Conservation (phyloP, 1,284 basidiomycete species). For the Boletellus deceptivus region DNA sequence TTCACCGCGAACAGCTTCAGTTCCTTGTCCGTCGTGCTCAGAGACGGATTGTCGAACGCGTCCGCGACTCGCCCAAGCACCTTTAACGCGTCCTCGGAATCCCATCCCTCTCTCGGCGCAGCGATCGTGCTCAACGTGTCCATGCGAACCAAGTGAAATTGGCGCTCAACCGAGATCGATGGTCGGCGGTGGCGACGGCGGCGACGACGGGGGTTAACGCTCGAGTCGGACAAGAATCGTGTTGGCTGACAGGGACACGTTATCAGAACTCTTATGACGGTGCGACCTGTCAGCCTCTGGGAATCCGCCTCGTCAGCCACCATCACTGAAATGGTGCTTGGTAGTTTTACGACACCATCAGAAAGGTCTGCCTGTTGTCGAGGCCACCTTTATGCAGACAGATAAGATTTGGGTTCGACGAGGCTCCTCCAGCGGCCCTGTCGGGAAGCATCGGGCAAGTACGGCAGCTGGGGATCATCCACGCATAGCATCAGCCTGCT, state of each 20-base stretch:
- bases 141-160: conserved; percentile 8
- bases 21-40: conserved; percentile 19
- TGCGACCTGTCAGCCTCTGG: conserved; percentile 17
- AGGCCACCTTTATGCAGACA: no score
- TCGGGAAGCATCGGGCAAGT: no score
- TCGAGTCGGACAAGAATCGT: no score
- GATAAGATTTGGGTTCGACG: no score
- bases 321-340: no score
- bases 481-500: no score
- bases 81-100: conserved; percentile 18
- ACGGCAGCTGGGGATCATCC: no score
- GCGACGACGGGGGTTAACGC: neutral
- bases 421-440: no score
- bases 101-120: neutral
- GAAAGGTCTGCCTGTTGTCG: no score
- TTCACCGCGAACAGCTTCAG: conserved; percentile 20
- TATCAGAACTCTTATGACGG: conserved; percentile 1
- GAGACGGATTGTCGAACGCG: conserved; percentile 29
- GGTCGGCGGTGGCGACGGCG: neutral
- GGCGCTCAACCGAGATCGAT: no score
- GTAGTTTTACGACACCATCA: no score
- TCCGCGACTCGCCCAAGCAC: conserved; percentile 30
- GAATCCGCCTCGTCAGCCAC: conserved; percentile 12
- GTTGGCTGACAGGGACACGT: conserved; percentile 7
- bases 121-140: neutral